phyloP scores from a whole-genome alignment of 352 stramenopile genomes.

The Pythium plurisporium region DNA sequence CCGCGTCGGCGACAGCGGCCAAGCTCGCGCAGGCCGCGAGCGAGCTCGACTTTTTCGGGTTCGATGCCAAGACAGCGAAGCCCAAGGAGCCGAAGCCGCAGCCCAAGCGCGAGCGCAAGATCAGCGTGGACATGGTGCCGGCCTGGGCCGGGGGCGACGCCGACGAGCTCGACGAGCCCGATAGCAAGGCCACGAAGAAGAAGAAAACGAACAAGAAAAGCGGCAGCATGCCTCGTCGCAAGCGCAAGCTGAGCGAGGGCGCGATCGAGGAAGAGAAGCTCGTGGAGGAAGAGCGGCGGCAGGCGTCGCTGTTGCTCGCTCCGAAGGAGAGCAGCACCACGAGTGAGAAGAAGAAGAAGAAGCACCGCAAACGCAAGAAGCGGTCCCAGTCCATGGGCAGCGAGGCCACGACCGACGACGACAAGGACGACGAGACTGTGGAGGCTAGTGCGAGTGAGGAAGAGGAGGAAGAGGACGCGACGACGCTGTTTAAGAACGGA shows the following conservation, averaged over 20 bases:
- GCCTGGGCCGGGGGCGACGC: constrained; percentile 43
- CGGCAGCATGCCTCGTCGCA: constrained; percentile 69
- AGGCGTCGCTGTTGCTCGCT: constrained; percentile 61
- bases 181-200: neutral
- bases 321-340: constrained; percentile 34
- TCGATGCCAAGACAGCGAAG: constrained; percentile 27
- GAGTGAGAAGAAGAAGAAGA: constrained; percentile 34
- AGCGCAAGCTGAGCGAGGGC: constrained; percentile 81
- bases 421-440: constrained; percentile 25
- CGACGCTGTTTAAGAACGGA: constrained; percentile 45
- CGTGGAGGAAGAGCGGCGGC: constrained; percentile 58
- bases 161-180: too few relatives aligned
- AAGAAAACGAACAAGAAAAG: constrained; percentile 38
- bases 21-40: constrained; percentile 29
- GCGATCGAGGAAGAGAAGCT: constrained; percentile 66
- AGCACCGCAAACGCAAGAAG: constrained; percentile 33
- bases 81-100: constrained; percentile 29
- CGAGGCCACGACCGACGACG: constrained; percentile 12
- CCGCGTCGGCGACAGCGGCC: constrained; percentile 12
- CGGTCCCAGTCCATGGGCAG: constrained; percentile 20
- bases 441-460: constrained; percentile 17
- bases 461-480: constrained; percentile 1
- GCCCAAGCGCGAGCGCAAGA: constrained; percentile 38
- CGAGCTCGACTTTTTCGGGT: constrained; percentile 81
- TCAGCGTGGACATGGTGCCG: constrained; percentile 68